Base-by-base conservation (phyloP, 257 asterid genomes). In the Phtheirospermum japonicum region DNA sequence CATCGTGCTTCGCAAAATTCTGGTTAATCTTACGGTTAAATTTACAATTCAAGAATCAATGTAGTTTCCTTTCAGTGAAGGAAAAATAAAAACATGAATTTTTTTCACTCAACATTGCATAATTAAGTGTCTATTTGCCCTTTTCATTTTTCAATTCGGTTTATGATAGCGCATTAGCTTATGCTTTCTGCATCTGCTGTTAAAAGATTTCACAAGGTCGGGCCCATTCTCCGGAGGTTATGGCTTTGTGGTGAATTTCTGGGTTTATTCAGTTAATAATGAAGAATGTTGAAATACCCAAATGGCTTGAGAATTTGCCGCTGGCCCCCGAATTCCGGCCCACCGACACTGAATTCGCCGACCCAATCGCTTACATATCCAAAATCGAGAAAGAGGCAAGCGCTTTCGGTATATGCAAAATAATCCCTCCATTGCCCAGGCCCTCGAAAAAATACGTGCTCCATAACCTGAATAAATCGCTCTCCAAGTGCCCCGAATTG, bases 271-370 rank as follows among this genome's bases (percentile, higher is more conserved):
- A 11, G 3, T 42, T 16, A 13, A 68, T 59, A 63, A 89, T 85
- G 98, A 86, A 77, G 95, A 77, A 79, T 74, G 89, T 82, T 77
- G 85, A 80, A 32, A 71, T 89, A 66, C 92, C 96, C 49, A 78
- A 83, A 63, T 93, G 99, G 99, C 95, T 93, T 52, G 86, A 89
- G 61, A 81, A 69, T 71, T 66, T 93, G 83, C 96, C 99, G 17
- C 61, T 82, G 79, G 99, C 99, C 45, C 99, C 99, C n/a, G 99
- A 89, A 79, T 93, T 87, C 71, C 85, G 81, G 54, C 99, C 97
- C 0, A 89, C 99, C 0, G 97, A 89, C 58, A 89, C 99, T 1
- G 99, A 93, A 78, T 93, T 93, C 9, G 95, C 99, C 0, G 99
- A 93, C 82, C 97, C 97, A 13, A 87, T 93, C 72, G 99, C 97